Conservation (phyloP, 2,329 filamentous ascomycete species). For the Fusarium oligoseptatum region DNA sequence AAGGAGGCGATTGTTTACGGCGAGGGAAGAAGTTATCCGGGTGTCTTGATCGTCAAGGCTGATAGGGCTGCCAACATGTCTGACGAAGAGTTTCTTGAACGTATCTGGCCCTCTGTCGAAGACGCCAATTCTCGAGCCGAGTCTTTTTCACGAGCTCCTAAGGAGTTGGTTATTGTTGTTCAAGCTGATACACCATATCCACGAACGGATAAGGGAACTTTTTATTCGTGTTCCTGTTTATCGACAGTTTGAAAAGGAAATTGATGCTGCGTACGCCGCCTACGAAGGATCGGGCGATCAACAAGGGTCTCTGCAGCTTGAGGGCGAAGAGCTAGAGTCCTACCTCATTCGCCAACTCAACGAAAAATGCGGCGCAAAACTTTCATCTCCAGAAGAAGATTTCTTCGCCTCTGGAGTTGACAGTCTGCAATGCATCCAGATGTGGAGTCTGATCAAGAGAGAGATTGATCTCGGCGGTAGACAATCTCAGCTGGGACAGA, state of each 20-base stretch:
- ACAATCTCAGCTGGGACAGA: constrained; percentile 60
- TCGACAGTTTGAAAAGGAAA: constrained; percentile 57
- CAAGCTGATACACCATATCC: constrained; percentile 59
- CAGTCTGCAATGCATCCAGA: constrained; percentile 69
- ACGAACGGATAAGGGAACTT: constrained; percentile 65
- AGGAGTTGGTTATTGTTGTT: constrained; percentile 65
- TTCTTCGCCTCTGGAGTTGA: constrained; percentile 72
- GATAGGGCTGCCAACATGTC: constrained; percentile 57
- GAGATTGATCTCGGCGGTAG: constrained; percentile 62
- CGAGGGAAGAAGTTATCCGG: constrained; percentile 63
- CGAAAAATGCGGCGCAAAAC: constrained; percentile 49
- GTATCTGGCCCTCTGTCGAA: constrained; percentile 64
- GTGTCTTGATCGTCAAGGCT: constrained; percentile 65
- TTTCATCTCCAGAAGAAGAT: constrained; percentile 52
- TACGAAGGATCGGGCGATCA: constrained; percentile 29
- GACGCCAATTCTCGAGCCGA: constrained; percentile 63
- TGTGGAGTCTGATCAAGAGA: constrained; percentile 65
- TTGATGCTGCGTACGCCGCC: constrained; percentile 55
- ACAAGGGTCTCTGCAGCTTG: background rate
- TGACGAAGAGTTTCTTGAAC: constrained; percentile 60
- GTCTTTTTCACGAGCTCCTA: constrained; percentile 66
- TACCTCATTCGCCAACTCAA: constrained; percentile 44
- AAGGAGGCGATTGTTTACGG: constrained; percentile 71
- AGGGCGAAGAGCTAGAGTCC: constrained; percentile 45
- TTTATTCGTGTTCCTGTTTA: constrained; percentile 66